Conservation (phyloP, 108 stramenopile species). For the Cyclotella choctawhatcheeana region DNA sequence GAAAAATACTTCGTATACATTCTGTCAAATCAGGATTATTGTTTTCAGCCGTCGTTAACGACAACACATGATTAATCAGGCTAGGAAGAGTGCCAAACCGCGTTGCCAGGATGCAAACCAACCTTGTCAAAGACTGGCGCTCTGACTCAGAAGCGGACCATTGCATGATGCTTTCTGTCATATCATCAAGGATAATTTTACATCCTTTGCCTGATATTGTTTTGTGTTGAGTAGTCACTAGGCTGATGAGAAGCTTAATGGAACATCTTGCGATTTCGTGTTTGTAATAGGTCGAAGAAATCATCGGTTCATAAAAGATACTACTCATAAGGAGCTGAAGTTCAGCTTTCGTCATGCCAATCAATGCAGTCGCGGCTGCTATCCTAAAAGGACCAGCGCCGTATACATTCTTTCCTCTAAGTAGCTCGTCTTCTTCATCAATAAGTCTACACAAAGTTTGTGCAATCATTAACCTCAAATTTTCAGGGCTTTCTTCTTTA, state of each 20-base stretch:
- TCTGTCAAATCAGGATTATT: conserved; percentile 2
- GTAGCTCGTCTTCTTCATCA: conserved; percentile 12
- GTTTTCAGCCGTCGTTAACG: not conserved
- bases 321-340: conserved; percentile 19
- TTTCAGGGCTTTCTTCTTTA: not conserved
- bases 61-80: conserved; percentile 20
- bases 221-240: conserved; percentile 19
- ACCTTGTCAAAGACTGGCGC: conserved; percentile 23
- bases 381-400: not conserved
- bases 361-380: conserved; percentile 24
- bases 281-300: not conserved
- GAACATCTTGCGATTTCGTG: conserved; percentile 9
- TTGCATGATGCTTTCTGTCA: conserved; percentile 22
- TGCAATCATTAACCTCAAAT: conserved; percentile 17
- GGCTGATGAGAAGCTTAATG: conserved; percentile 16
- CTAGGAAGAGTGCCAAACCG: conserved; percentile 37
- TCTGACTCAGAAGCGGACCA: conserved; percentile 28
- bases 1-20: conserved; percentile 24
- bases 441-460: conserved; percentile 24
- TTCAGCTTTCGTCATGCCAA: conserved; percentile 30
- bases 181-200: conserved; percentile 21
- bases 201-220: conserved; percentile 20
- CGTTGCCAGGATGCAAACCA: conserved; percentile 40
- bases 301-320: not conserved
- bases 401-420: not conserved